Evolutionary conservation across 768 basidiomycete genomes (phyloP), one percentile per base, ranked within the genome.

Genomic region (Suillus americanus): DNA sequence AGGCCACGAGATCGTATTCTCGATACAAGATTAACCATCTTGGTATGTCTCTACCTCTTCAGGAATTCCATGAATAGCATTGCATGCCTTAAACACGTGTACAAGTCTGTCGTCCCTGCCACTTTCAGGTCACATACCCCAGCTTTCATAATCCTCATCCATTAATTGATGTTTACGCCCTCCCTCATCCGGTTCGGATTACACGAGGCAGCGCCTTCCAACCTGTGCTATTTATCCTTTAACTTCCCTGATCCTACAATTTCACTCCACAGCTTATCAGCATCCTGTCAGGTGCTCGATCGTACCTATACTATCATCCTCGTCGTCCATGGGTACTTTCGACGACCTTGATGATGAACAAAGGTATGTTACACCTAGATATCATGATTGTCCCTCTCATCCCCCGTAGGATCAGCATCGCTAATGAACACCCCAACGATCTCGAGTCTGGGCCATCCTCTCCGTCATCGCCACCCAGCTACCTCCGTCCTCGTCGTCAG

Each of bases 401-500:
- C 3, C 30, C n/a, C 8, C 54, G 40, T 59, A 75, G 74, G 68
- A 68, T 65, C 5, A 62, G 64, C 18, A 65, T 74, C 1, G 73
- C 74, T 48, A 74, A 72, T 10, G 65, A 71, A 38, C 74, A 73
- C 13, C 75, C 74, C 35, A 67, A 62, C 23, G 75, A 75, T 67
- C 65, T 77, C 66, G 73, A 76, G 50, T 77, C 75, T 3, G 65
- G 60, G 20, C 63, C 68, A 43, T 77, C 74, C 23, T 77, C 75
- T 1, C 68, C 70, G 1, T 72, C 71, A 2, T 75, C 67, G 0
- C 30, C 51, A 12, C 74, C 68, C 18, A 63, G 65, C 3, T 74
- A 65, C 54, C 51, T 68, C 5, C 64, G 70, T 20, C 13, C 66
- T 5, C 66, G 64, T 3, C 75, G 66, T 62, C 67, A 72, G 33